A percentile compares a stretch with the other conserved stretches of the same genome.
Conservation (phyloP, 768 basidiomycete species). For the Russula foetens region DNA sequence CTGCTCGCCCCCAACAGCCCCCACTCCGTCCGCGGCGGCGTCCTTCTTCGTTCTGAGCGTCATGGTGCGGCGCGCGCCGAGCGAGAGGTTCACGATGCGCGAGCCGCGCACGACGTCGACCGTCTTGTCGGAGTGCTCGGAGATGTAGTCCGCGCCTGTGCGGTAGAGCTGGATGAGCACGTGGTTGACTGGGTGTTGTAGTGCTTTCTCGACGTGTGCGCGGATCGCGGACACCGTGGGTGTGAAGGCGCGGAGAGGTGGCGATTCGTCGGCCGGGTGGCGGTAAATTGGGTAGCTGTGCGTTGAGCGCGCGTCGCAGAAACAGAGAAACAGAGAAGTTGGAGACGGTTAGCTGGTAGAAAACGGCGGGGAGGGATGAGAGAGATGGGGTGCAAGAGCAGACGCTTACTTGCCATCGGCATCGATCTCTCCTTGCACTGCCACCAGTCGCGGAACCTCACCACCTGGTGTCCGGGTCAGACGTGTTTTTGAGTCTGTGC, state of each 20-base stretch:
- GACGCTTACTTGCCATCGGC: constrained; percentile 39
- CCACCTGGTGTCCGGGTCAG: constrained; percentile 40
- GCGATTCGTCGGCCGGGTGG: constrained; percentile 75
- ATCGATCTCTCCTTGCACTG: constrained; percentile 49
- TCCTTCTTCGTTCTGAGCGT: constrained; percentile 62
- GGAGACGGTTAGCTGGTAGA: not conserved
- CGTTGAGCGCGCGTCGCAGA: not conserved
- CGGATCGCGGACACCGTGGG: constrained; percentile 61
- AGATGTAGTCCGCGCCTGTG: constrained; percentile 72
- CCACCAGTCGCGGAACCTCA: constrained; percentile 60
- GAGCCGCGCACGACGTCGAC: constrained; percentile 70
- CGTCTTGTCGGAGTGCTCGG: constrained; percentile 84
- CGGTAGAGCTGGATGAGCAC: constrained; percentile 80
- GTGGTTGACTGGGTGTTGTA: constrained; percentile 68
- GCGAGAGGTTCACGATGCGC: constrained; percentile 71
- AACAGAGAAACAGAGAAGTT: not conserved
- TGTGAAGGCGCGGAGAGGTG: constrained; percentile 57
- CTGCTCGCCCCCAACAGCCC: not conserved
- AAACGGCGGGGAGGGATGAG: too few species aligned
- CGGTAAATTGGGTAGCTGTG: constrained; percentile 70
- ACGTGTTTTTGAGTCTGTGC: not conserved
- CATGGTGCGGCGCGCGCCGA: constrained; percentile 74
- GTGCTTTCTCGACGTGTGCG: constrained; percentile 47
- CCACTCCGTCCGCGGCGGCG: too few species aligned
- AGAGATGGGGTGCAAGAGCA: not conserved